A percentile compares a stretch with the other conserved stretches of the same genome.
Conservation (phyloP, 2,329 filamentous ascomycete species). For the Cordyceps tenuipes region DNA sequence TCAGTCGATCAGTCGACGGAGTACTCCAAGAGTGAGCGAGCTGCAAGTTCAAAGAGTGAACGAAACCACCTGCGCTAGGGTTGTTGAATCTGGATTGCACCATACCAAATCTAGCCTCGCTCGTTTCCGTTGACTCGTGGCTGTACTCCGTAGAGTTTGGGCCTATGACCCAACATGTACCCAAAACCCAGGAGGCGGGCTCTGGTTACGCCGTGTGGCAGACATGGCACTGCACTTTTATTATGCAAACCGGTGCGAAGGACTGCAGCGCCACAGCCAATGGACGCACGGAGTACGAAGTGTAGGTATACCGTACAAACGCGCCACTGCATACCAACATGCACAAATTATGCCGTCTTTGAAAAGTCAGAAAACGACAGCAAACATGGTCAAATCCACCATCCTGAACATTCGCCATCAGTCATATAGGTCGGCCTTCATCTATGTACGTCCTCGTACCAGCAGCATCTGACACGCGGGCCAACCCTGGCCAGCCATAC, state of each 20-base stretch:
- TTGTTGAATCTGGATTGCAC: not conserved
- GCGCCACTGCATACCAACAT: not conserved
- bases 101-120: conserved; percentile 4
- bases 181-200: not conserved
- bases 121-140: conserved; percentile 5
- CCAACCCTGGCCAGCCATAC: not conserved
- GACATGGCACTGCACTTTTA: not conserved
- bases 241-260: not conserved
- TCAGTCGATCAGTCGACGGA: no score
- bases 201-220: not conserved
- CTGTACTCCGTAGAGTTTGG: not conserved
- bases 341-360: not conserved
- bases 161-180: not conserved
- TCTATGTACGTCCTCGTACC: no score
- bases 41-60: not conserved
- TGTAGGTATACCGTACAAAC: not conserved
- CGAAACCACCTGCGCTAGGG: not conserved
- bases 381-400: not conserved
- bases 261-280: not conserved
- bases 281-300: no score
- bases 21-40: not conserved
- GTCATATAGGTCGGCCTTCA: no score
- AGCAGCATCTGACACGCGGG: not conserved
- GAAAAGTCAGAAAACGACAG: conserved; percentile 3
- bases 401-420: not conserved